phyloP scores from a whole-genome alignment of 352 stramenopile genomes.

The Globisporangium middletonii region DNA sequence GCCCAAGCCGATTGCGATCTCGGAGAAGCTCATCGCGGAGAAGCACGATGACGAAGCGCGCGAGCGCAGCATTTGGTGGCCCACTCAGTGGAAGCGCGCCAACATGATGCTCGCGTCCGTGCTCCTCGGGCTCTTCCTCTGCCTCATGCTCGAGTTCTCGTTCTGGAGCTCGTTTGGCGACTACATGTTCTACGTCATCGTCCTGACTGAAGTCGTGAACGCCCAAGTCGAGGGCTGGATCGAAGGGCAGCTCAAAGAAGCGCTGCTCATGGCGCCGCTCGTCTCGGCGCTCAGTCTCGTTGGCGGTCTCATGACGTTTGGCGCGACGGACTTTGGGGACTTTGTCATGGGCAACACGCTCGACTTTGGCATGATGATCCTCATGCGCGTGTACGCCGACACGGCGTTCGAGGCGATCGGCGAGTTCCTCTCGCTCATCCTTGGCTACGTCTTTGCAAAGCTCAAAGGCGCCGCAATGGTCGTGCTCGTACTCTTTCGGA shows the following conservation, averaged over 20 bases:
- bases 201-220: slow-evolving; percentile 90
- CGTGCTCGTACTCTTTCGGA: slow-evolving; percentile 38
- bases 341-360: slow-evolving; percentile 95
- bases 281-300: slow-evolving; percentile 88
- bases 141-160: slow-evolving; percentile 94
- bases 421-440: slow-evolving; percentile 42
- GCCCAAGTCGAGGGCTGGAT: slow-evolving; percentile 85
- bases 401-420: slow-evolving; percentile 78
- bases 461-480: slow-evolving; percentile 28
- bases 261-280: slow-evolving; percentile 88
- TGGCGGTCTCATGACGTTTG: slow-evolving; percentile 92
- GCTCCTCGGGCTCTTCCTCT: slow-evolving; percentile 89
- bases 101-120: slow-evolving; percentile 95
- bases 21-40: slow-evolving; percentile 86
- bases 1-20: slow-evolving; percentile 86
- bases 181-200: slow-evolving; percentile 96
- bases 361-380: slow-evolving; percentile 93
- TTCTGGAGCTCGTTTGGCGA: slow-evolving; percentile 93
- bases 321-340: slow-evolving; percentile 94
- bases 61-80: slow-evolving; percentile 82
- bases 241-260: slow-evolving; percentile 88
- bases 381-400: slow-evolving; percentile 90
- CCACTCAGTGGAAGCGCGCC: slow-evolving; percentile 92
- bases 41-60: slow-evolving; percentile 58
- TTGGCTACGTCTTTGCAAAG: slow-evolving; percentile 30